Percentiles rank a stretch among this genome's conserved stretches.
These are phyloP conservation scores for Ambrosia hybrid DNA, from an alignment of 140 eudicot species.

Conservation along the genomic window DNA sequence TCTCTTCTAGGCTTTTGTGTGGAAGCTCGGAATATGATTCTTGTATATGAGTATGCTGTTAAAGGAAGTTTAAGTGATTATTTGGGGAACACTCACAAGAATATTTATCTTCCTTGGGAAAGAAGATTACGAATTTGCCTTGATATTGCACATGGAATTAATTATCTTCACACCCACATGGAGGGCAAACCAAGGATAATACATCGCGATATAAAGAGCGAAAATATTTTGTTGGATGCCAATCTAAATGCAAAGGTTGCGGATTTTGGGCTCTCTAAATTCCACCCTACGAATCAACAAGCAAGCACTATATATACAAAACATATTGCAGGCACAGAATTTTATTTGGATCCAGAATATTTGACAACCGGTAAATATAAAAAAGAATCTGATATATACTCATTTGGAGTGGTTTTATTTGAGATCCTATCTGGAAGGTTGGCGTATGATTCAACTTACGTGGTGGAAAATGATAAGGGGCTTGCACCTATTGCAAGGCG, in stretches of 20 bases:
- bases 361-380: neutral
- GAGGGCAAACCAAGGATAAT: conserved; percentile 5
- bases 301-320: neutral
- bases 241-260: conserved; percentile 12
- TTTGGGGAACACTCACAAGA: neutral
- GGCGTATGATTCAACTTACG: conserved; percentile 6
- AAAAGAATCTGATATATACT: neutral
- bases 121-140: neutral
- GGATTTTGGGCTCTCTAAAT: conserved; percentile 14
- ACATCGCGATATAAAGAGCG: conserved; percentile 19
- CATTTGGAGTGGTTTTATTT: conserved; percentile 16
- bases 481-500: neutral
- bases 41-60: conserved; percentile 3
- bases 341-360: conserved; percentile 10
- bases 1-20: neutral
- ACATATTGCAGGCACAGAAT: neutral
- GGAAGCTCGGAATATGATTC: neutral
- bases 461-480: neutral
- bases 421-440: conserved; percentile 12
- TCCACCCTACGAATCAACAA: neutral
- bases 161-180: conserved; percentile 5
- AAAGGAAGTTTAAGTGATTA: conserved; percentile 7
- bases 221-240: neutral
- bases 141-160: conserved; percentile 3
- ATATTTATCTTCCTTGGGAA: neutral